Conservation (phyloP, 805 yeast genomes). For the Starmerella stellata region DNA sequence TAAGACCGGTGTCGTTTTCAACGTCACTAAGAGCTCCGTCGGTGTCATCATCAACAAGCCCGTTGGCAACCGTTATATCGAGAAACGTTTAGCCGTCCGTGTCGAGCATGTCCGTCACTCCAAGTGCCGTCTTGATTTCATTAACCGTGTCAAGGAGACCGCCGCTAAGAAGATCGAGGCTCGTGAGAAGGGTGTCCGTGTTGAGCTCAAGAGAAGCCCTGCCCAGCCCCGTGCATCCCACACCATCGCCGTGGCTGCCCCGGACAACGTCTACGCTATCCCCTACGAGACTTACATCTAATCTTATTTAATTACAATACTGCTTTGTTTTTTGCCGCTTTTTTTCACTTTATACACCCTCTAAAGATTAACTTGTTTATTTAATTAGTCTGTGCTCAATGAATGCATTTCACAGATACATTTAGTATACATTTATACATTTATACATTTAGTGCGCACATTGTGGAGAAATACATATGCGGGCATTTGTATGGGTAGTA, state of each 20-base stretch:
- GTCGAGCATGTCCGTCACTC: slow-evolving; percentile 99
- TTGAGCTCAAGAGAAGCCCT: slow-evolving; percentile 94
- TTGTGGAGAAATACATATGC: no score
- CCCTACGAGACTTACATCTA: slow-evolving; percentile 99
- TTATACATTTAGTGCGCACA: no score
- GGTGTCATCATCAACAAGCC: slow-evolving; percentile 97
- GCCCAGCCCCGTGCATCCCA: slow-evolving; percentile 91
- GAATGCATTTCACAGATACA: no score
- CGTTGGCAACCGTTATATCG: slow-evolving; percentile 97
- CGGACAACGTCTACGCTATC: slow-evolving; percentile 97
- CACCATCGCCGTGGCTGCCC: slow-evolving; percentile 64
- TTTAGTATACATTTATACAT: no score
- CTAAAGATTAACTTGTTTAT: no score
- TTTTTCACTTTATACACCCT: no score
- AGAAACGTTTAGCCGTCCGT: slow-evolving; percentile 97
- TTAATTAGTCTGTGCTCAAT: no score
- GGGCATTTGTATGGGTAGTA: no score
- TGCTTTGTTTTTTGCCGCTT: no score
- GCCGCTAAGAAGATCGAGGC: slow-evolving; percentile 89
- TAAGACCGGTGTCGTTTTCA: slow-evolving; percentile 97
- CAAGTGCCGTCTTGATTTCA: slow-evolving; percentile 97
- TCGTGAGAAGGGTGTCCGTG: slow-evolving; percentile 79
- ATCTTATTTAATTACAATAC: slow-evolving; percentile 19
- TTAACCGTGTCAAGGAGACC: slow-evolving; percentile 94
- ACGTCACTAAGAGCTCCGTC: slow-evolving; percentile 95